Evolutionary conservation across 176 grass and related monocot species (phyloP), one percentile per base, ranked within the genome.

Genomic region (Carex littledalei): DNA sequence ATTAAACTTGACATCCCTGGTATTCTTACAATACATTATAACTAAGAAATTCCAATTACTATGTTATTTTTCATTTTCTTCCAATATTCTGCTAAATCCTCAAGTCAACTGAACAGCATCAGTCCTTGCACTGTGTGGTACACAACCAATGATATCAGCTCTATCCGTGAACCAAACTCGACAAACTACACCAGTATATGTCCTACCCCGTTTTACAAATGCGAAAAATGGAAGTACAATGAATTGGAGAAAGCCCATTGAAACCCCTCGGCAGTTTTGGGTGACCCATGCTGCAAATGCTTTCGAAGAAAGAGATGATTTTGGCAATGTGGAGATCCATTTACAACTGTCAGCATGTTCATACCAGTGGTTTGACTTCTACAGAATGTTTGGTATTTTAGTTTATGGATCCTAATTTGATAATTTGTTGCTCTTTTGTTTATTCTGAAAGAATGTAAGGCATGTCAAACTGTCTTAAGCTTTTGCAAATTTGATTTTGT

Each of bases 291-390:
- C 90, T 18, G 93, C 90, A 54, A 99, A 99, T 79, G 93, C 96
- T 29, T 99, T 94, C 41, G 93, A 99, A 87, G 89, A 99, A 84
- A 90, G 68, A 43, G 86, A 89, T 50, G 85, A n/a, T 54, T 12
- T 34, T 3, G 91, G 91, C 9, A 89, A 89, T 86, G 2, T 79
- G 5, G 83, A 37, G 70, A 58, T 99, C 5, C 87, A 81, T 39
- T 53, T 95, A n/a, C 93, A 94, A 29, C 88, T 90, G 72, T 94
- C 93, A 2, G 87, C 80, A 31, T 99, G 96, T 89, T 99, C 96
- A 57, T 99, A 99, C 88, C 83, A 89, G 47, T 99, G 96, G 93
- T 99, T 99, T 61, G 41, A 99, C 55, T 99, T 95, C 81, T 91
- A 94, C 53, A 87, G 86, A 8, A 95, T 95, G 96, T 95, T 99